These are phyloP conservation scores for Syncephalastrum sp. DNA, from an alignment of 371 early-diverging fungal genomes.

Conservation along the genomic window DNA sequence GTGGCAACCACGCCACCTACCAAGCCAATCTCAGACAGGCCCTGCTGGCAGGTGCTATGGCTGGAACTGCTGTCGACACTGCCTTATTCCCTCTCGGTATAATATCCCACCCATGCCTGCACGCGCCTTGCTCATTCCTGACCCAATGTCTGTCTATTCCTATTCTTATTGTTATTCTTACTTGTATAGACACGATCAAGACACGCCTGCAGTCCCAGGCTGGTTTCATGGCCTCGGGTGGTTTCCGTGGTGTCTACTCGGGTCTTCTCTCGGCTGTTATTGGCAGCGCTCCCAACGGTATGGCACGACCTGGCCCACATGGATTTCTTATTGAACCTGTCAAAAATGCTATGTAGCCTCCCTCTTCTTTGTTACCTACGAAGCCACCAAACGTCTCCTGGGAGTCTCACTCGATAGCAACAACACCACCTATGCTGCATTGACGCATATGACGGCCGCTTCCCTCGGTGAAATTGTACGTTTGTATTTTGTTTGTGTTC, in stretches of 20 bases:
- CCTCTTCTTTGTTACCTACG: constrained; percentile 92
- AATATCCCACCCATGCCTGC: not conserved
- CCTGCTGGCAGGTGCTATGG: constrained; percentile 75
- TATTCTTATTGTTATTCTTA: not conserved
- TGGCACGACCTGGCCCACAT: not conserved
- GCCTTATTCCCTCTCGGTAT: constrained; percentile 79
- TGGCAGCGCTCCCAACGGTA: constrained; percentile 93
- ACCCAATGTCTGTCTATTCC: no score
- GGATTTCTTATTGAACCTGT: not conserved
- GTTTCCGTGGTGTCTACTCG: constrained; percentile 88
- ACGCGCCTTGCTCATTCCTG: not conserved
- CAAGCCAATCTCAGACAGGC: constrained; percentile 46
- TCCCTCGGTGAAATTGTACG: constrained; percentile 89
- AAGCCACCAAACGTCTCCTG: constrained; percentile 65
- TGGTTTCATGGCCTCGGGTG: constrained; percentile 89
- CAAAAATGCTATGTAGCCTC: constrained; percentile 59
- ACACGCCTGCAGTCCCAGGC: constrained; percentile 85
- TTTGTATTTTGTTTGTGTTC: not conserved
- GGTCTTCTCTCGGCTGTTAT: constrained; percentile 91
- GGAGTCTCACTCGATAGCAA: constrained; percentile 32
- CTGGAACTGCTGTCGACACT: constrained; percentile 87
- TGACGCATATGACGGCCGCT: constrained; percentile 87
- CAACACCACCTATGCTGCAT: constrained; percentile 52
- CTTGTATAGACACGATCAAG: constrained; percentile 81
- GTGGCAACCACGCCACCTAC: constrained; percentile 9